Evolutionary conservation across 164 flowering plant species (phyloP), one percentile per base, ranked within the genome.

Genomic region (Dillenia turbinata): DNA sequence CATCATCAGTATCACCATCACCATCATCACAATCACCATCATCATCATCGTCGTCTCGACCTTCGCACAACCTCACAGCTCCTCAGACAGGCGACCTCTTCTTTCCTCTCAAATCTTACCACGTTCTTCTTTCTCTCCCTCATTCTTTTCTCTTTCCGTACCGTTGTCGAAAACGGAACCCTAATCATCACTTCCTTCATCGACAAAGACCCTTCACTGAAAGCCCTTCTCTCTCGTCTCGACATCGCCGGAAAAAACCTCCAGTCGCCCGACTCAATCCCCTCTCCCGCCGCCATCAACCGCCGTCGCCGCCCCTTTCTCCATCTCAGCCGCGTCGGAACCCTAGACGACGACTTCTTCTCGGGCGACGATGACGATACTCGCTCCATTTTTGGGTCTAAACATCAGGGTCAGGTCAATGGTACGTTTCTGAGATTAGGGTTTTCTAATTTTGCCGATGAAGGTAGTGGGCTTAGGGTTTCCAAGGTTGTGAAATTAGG

Each of bases 321-420:
- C 54, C 96, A 88, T 55, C 83, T 94, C 62, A 83, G 86, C 57
- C 89, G 93, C 10, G 85, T 87, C 51, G 96, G 96, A 9, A 87
- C 91, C 60, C 78, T 92, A 9, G 97, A 86, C 57, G 92, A 92
- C 12, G 99, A 88, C 51, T 85, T 91, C 84, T 89, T 89, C 71
- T 85, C 96, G 52, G 84, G 77, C 0, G 94, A 86, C 43, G 84
- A 83, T 5, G 82, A 81, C 15, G 73, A 70, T 14, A 81, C 73
- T 15, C 73, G 78, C n/a, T 60, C 73, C 60, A 70, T 75, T 8
- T 76, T 76, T 44, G 78, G 83, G 62, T 79, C 45, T 69, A 75
- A 13, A n/a, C 71, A 44, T 19, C 52, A 58, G 7, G 17, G 49
- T 46, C 26, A 54, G 8, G 46, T 62, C 56, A 76, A 72, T 40